Percentiles rank a stretch among this genome's conserved stretches.
Evolutionary conservation across 1,284 basidiomycete species (phyloP).

Genomic region (Malassezia equina): DNA sequence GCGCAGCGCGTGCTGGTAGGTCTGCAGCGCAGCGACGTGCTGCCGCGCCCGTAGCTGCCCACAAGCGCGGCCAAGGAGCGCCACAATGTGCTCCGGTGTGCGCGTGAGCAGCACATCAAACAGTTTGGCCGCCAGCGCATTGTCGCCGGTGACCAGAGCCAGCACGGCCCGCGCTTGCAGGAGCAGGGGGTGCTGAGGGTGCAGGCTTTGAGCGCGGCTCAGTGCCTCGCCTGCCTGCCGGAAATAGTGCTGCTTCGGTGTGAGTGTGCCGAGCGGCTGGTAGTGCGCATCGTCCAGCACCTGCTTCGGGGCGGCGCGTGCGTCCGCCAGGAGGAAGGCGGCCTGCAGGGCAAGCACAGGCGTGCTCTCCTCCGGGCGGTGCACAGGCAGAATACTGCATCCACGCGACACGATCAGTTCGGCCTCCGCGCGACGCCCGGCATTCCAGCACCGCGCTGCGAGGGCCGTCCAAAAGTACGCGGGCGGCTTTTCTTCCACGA

Average conservation of each 20-base stretch:
- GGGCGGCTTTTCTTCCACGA: conserved; percentile 30
- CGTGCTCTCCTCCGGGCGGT: conserved; percentile 26
- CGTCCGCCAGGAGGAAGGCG: conserved; percentile 25
- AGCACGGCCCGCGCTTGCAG: conserved; percentile 26
- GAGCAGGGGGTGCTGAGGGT: conserved; percentile 27
- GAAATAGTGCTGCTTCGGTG: conserved; percentile 27
- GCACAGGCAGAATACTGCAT: conserved; percentile 23
- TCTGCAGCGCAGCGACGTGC: conserved; percentile 30
- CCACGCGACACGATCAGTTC: conserved; percentile 25
- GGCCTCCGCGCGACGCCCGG: conserved; percentile 26
- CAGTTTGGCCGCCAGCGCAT: conserved; percentile 23
- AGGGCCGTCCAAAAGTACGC: conserved; percentile 36
- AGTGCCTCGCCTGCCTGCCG: conserved; percentile 18
- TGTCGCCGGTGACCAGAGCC: conserved; percentile 27
- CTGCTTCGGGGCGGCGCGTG: conserved; percentile 33
- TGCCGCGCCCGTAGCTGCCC: conserved; percentile 34
- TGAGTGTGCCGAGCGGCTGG: conserved; percentile 25
- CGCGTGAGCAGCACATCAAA: conserved; percentile 29
- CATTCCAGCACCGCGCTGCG: conserved; percentile 30
- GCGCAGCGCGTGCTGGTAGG: conserved; percentile 39
- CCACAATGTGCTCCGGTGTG: conserved; percentile 28
- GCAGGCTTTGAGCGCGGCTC: conserved; percentile 21
- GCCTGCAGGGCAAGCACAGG: conserved; percentile 31
- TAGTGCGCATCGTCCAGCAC: conserved; percentile 34
- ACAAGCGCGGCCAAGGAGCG: conserved; percentile 41